These are phyloP conservation scores for Lathyrus oleraceus DNA, from an alignment of 306 rosid species.

Conservation along the genomic window DNA sequence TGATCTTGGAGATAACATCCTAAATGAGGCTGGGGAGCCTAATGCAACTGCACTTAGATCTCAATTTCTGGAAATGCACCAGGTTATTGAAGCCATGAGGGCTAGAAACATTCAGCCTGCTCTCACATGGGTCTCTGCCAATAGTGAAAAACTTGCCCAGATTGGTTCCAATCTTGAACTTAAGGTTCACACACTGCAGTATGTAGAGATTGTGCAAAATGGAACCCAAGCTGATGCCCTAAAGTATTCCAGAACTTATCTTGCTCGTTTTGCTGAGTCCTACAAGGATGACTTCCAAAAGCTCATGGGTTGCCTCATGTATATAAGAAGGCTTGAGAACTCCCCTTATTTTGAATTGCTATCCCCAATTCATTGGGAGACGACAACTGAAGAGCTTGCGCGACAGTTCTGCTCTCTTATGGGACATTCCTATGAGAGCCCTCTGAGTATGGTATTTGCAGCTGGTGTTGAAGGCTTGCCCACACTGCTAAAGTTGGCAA, in stretches of 20 bases:
- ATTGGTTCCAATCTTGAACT: conserved; percentile 66
- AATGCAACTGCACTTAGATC: conserved; percentile 53
- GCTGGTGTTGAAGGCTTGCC: conserved; percentile 88
- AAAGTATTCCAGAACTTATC: conserved; percentile 61
- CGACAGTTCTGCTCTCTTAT: conserved; percentile 65
- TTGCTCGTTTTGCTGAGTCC: conserved; percentile 63
- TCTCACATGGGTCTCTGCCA: conserved; percentile 64
- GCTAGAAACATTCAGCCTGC: conserved; percentile 76
- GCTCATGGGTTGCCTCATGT: conserved; percentile 86
- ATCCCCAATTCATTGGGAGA: conserved; percentile 70
- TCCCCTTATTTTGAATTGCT: conserved; percentile 72
- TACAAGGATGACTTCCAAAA: conserved; percentile 72
- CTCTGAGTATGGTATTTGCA: conserved; percentile 65
- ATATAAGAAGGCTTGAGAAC: conserved; percentile 58
- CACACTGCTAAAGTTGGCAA: conserved; percentile 72
- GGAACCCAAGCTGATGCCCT: conserved; percentile 66
- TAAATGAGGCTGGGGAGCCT: conserved; percentile 67
- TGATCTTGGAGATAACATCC: conserved; percentile 76
- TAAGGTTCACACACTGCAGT: conserved; percentile 71
- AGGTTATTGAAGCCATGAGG: conserved; percentile 66
- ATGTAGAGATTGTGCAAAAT: conserved; percentile 62
- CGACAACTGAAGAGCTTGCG: conserved; percentile 63
- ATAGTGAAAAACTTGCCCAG: conserved; percentile 54
- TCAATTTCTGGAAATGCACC: conserved; percentile 71
- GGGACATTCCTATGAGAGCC: conserved; percentile 66